Evolutionary conservation across 2,329 filamentous ascomycete species (phyloP), one percentile per base, ranked within the genome.

Genomic region (Monosporascus sp.): DNA sequence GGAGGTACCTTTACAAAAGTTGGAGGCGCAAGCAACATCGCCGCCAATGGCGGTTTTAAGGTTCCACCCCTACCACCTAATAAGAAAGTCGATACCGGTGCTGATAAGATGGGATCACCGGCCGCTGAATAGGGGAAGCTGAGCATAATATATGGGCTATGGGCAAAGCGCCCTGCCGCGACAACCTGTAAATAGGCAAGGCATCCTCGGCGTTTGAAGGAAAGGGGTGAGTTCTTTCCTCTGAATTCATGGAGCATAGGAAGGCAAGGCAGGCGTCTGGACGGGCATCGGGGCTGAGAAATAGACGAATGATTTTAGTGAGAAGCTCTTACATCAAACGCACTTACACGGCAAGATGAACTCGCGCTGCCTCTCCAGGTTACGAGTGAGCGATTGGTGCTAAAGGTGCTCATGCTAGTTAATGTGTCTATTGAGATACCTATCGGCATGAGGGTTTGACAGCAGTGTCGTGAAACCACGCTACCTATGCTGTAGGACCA

Each of bases 1-100:
- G 89, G 91, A 47, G 94, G 94, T n/a, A 92, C 90, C 0, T 99
- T 99, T 67, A 97, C 94, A 8, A 92, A 97, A 70, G 82, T 96
- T 52, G 85, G 85, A 9, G 74, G 75, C 15, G 69, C 66, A 11
- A 66, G 66, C 24, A 62, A 56, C 48, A 58, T 59, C 59, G 49
- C 59, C 59, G 49, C 66, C 46, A 79, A 78, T 49, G 83, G 78
- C 11, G 87, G 84, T 1, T 96, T 97, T 79, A 96, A 92, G 71
- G 87, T 95, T 40, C 91, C 93, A 17, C 80, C 79, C 2, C 68
- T 93, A 60, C 91, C 90, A 17, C 74, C 82, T 26, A 79, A 74
- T 51, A 97, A 97, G 76, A 91, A 85, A 71, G 74, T 85, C 26
- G 82, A 89, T 66, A 86, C 80, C 1, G 85, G 84, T 1, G 74